A percentile compares a stretch with the other conserved stretches of the same genome.
phyloP scores from a whole-genome alignment of 2,329 filamentous ascomycete genomes.

The Periconia sp. region DNA sequence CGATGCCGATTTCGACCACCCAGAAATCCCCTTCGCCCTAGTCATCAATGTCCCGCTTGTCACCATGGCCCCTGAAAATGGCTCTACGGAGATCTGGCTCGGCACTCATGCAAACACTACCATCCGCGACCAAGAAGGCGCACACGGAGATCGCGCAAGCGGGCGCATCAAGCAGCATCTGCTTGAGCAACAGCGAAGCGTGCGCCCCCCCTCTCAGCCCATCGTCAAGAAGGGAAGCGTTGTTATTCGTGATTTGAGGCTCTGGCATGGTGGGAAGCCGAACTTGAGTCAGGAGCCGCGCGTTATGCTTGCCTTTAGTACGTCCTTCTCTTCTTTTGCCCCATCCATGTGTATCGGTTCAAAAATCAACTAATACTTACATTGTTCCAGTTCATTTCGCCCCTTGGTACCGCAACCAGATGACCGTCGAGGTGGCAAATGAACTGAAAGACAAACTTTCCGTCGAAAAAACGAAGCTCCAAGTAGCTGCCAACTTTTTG shows the following conservation, averaged over 20 bases:
- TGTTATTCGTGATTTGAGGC: conserved; percentile 50
- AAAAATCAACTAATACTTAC: too few relatives aligned
- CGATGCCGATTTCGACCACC: conserved; percentile 38
- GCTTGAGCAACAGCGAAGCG: conserved; percentile 18
- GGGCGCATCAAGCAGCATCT: conserved; percentile 30
- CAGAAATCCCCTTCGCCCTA: conserved; percentile 46
- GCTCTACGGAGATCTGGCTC: conserved; percentile 55
- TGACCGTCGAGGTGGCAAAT: conserved; percentile 58
- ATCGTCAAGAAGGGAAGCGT: conserved; percentile 48
- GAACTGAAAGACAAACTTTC: conserved; percentile 53
- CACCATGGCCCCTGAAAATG: conserved; percentile 49
- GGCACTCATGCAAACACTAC: conserved; percentile 49
- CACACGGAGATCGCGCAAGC: conserved; percentile 44
- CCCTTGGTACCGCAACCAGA: conserved; percentile 60
- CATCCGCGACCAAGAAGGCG: conserved; percentile 32
- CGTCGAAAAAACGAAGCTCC: conserved; percentile 42
- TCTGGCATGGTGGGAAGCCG: conserved; percentile 57
- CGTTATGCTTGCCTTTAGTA: conserved; percentile 49
- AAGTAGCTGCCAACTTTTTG: conserved; percentile 57
- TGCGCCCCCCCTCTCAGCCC: conserved; percentile 25
- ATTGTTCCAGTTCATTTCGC: conserved; percentile 53
- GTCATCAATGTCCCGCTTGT: conserved; percentile 53
- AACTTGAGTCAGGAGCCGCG: conserved; percentile 46
- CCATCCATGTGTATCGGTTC: too few relatives aligned
- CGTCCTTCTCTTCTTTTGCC: conserved; percentile 1